Percentiles rank a stretch among this genome's conserved stretches.
Conservation (phyloP, 139 green algal genomes). For the Haematococcus sp. region DNA sequence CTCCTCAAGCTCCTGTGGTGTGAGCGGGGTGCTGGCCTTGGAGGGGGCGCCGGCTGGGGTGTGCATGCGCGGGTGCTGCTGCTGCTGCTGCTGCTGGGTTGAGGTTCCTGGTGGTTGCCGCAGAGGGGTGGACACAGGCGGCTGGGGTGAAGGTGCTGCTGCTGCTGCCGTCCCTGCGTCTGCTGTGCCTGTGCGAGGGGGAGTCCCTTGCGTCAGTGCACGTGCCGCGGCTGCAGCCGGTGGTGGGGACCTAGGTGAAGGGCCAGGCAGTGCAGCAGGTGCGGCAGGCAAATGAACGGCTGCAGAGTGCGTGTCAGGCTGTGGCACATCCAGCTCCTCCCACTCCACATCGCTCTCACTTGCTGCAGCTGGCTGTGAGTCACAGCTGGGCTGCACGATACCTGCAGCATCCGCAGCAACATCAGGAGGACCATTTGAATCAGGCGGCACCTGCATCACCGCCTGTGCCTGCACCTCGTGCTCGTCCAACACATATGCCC, state of each 20-base stretch:
- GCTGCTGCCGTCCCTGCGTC: too few relatives aligned
- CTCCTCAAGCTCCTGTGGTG: background rate
- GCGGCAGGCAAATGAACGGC: too few relatives aligned
- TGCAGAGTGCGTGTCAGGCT: background rate
- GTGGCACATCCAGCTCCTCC: constrained; percentile 10
- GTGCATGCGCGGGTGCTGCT: constrained; percentile 2
- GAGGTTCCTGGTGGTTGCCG: too few relatives aligned
- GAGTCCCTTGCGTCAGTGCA: too few relatives aligned
- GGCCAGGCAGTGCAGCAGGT: background rate
- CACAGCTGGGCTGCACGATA: background rate
- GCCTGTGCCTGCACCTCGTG: constrained; percentile 7
- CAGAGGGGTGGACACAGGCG: too few relatives aligned
- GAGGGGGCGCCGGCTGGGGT: background rate
- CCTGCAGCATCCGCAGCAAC: too few relatives aligned
- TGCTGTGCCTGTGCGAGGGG: too few relatives aligned
- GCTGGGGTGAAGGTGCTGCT: background rate
- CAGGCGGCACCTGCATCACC: too few relatives aligned
- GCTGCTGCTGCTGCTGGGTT: background rate
- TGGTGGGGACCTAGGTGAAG: background rate
- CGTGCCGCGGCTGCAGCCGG: background rate
- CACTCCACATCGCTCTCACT: constrained; percentile 5
- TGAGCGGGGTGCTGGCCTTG: background rate
- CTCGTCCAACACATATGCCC: background rate
- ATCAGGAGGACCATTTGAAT: too few relatives aligned
- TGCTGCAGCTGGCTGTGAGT: constrained; percentile 21